These are phyloP conservation scores for Pestalotiopsis sp. DNA, from an alignment of 2,329 filamentous ascomycete species.

Conservation along the genomic window DNA sequence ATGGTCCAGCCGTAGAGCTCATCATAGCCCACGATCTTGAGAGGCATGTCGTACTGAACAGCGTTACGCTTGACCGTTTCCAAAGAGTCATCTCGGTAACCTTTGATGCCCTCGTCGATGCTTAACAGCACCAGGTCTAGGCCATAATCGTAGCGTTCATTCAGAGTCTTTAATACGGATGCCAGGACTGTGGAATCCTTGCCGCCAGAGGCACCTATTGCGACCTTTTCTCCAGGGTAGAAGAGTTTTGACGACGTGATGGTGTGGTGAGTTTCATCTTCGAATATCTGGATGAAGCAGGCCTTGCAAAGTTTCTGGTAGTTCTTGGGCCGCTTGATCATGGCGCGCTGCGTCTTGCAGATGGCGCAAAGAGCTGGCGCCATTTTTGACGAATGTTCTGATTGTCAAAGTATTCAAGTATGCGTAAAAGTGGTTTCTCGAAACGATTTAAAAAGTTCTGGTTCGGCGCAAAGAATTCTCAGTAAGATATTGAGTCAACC, in stretches of 20 bases:
- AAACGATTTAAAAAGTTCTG: neutral
- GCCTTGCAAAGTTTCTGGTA: slow-evolving; percentile 87
- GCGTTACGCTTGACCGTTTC: slow-evolving; percentile 97
- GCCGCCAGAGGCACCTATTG: slow-evolving; percentile 93
- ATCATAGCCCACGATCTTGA: slow-evolving; percentile 90
- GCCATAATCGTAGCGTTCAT: slow-evolving; percentile 84
- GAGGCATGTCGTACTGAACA: slow-evolving; percentile 82
- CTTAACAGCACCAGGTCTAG: slow-evolving; percentile 84
- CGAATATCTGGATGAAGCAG: slow-evolving; percentile 87
- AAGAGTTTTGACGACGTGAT: slow-evolving; percentile 84
- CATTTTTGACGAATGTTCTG: slow-evolving; percentile 52
- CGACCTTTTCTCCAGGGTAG: slow-evolving; percentile 77
- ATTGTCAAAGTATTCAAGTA: neutral
- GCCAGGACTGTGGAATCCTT: slow-evolving; percentile 97
- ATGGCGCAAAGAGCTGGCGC: slow-evolving; percentile 73
- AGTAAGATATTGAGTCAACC: slow-evolving; percentile 3
- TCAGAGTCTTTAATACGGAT: slow-evolving; percentile 90
- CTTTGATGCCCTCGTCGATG: slow-evolving; percentile 96
- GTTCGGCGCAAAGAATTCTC: neutral
- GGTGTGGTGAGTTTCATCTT: slow-evolving; percentile 91
- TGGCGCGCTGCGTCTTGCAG: slow-evolving; percentile 75
- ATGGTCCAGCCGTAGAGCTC: slow-evolving; percentile 98
- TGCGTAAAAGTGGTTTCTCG: neutral
- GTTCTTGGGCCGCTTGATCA: slow-evolving; percentile 94
- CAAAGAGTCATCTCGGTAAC: slow-evolving; percentile 92